Evolutionary conservation across 2,329 filamentous ascomycete genomes (phyloP).

Genomic region (Drechmeria coniospora): DNA sequence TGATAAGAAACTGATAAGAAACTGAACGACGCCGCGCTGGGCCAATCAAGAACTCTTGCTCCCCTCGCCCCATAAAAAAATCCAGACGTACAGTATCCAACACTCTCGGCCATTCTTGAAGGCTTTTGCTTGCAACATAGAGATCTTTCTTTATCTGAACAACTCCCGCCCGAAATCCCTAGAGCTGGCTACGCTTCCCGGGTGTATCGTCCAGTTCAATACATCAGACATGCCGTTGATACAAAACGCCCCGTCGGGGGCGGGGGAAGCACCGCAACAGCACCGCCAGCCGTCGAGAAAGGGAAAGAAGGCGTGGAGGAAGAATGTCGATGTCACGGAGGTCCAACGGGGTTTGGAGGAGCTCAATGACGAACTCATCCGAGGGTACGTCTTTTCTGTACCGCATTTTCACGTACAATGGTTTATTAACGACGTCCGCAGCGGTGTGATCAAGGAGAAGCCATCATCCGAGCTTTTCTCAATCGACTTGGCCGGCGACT

Average conservation of each 20-base stretch:
- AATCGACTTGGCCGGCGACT: slow-evolving; percentile 61
- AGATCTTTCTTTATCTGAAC: no score
- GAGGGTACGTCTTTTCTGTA: slow-evolving; percentile 44
- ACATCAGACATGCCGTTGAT: slow-evolving; percentile 39
- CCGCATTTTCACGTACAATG: background rate
- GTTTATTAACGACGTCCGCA: slow-evolving; percentile 20
- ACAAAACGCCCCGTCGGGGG: slow-evolving; percentile 26
- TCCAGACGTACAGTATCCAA: no score
- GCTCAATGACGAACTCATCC: slow-evolving; percentile 77
- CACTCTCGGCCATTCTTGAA: no score
- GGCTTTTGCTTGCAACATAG: no score
- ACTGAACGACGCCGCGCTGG: no score
- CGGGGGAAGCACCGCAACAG: slow-evolving; percentile 54
- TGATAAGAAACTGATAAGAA: background rate
- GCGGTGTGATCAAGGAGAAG: slow-evolving; percentile 76
- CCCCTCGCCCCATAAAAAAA: no score
- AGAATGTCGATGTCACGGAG: slow-evolving; percentile 88
- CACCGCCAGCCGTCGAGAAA: slow-evolving; percentile 85
- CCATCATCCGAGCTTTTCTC: slow-evolving; percentile 71
- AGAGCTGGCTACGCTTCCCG: no score
- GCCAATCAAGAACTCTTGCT: no score
- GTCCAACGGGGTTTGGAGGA: slow-evolving; percentile 70
- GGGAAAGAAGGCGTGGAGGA: slow-evolving; percentile 97
- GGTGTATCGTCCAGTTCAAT: no score
- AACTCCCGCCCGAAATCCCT: no score